phyloP scores from a whole-genome alignment of 768 basidiomycete genomes.

The Megacollybia marginata region DNA sequence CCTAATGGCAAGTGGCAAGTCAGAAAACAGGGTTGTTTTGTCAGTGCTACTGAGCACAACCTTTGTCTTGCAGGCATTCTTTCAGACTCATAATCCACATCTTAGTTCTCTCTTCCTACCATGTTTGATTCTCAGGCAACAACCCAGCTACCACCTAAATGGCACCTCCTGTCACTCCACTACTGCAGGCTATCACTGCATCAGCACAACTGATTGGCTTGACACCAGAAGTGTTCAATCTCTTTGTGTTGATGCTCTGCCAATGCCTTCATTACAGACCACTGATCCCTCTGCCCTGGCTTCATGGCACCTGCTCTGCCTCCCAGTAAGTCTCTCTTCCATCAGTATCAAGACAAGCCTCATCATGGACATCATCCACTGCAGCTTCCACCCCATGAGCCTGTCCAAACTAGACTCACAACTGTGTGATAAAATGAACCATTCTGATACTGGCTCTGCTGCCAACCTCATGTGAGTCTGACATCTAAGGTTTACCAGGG shows the following conservation, averaged over 20 bases:
- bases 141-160: neutral
- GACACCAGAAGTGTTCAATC: no score
- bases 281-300: neutral
- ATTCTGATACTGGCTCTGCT: neutral
- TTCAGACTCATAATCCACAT: no score
- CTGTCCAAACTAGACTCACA: slow-evolving; percentile 1
- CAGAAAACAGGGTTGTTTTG: neutral
- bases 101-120: neutral
- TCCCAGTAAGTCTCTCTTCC: slow-evolving; percentile 2
- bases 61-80: neutral
- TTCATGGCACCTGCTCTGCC: neutral
- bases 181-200: neutral
- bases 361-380: slow-evolving; percentile 4
- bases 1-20: no score
- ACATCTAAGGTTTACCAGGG: no score
- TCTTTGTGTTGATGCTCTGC: no score
- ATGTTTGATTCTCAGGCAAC: neutral
- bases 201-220: no score
- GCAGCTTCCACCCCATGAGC: neutral
- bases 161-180: neutral
- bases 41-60: neutral
- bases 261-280: neutral
- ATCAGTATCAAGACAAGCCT: neutral
- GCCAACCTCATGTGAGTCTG: neutral
- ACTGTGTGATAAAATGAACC: neutral